Percentiles rank a stretch among this genome's conserved stretches.
Evolutionary conservation across 495 filamentous ascomycete genomes (phyloP).

Genomic region (Rostrohypoxylon terebratum): DNA sequence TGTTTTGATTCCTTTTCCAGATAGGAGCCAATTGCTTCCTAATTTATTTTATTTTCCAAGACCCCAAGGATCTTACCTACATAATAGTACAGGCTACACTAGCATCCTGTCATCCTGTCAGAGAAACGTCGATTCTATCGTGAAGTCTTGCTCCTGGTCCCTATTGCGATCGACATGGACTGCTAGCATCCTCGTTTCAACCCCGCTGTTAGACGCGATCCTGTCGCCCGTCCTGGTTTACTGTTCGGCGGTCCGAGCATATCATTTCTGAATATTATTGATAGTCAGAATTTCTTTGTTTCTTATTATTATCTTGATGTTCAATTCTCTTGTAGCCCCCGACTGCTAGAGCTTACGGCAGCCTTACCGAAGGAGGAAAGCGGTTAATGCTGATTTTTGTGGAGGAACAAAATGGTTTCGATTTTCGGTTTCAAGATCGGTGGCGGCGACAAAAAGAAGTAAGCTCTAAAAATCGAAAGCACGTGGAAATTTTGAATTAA

Average conservation of each 20-base stretch:
- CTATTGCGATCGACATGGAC: conserved; percentile 48
- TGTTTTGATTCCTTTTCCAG: conserved; percentile 16
- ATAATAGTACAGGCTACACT: too few species aligned
- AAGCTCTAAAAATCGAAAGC: conserved; percentile 41
- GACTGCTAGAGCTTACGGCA: conserved; percentile 21
- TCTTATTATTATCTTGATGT: conserved; percentile 20
- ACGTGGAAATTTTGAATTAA: conserved; percentile 29
- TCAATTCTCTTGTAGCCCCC: conserved; percentile 15
- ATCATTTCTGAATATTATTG: conserved; percentile 28
- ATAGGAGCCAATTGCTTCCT: conserved; percentile 26
- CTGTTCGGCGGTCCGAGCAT: conserved; percentile 42
- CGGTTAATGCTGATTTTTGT: conserved; percentile 16
- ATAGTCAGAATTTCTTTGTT: conserved; percentile 23
- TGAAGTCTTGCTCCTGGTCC: conserved; percentile 22
- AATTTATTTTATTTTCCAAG: conserved; percentile 18
- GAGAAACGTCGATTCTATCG: conserved; percentile 25
- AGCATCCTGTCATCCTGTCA: conserved; percentile 36
- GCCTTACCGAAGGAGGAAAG: conserved; percentile 31
- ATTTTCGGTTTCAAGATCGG: conserved; percentile 64
- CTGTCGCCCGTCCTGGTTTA: conserved; percentile 37
- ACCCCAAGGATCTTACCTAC: conserved; percentile 34
- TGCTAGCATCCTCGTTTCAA: conserved; percentile 45
- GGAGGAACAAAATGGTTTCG: conserved; percentile 57
- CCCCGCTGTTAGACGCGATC: conserved; percentile 45
- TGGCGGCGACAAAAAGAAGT: conserved; percentile 63